Percentiles rank a stretch among this genome's conserved stretches.
Evolutionary conservation across 495 filamentous ascomycete genomes (phyloP).

Genomic region (Trichoderma erinaceum): DNA sequence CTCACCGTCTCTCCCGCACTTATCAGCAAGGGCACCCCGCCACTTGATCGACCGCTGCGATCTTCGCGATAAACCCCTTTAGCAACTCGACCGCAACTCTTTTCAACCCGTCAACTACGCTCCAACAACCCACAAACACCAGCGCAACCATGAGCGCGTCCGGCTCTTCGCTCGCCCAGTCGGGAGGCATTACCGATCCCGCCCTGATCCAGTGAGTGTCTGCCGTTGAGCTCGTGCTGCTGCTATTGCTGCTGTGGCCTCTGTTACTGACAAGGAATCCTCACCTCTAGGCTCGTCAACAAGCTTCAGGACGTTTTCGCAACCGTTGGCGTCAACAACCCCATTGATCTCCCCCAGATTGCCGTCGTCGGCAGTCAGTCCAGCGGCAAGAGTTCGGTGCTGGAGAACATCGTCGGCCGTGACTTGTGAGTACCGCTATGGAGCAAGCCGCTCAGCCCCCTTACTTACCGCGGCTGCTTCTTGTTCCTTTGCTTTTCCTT

Average conservation of each 20-base stretch:
- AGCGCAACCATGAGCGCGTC: slow-evolving; percentile 11
- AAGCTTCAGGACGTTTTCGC: slow-evolving; percentile 99
- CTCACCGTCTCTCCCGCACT: slow-evolving; percentile 8
- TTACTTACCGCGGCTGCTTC: slow-evolving; percentile 1
- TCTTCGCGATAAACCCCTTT: slow-evolving; percentile 9
- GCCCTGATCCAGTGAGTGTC: slow-evolving; percentile 50
- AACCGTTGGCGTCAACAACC: slow-evolving; percentile 97
- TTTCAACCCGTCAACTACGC: background rate
- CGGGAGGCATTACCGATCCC: slow-evolving; percentile 53
- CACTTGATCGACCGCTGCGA: background rate
- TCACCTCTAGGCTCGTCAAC: slow-evolving; percentile 75
- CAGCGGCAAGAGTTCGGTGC: slow-evolving; percentile 98
- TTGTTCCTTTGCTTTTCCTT: too few relatives aligned
- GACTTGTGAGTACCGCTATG: slow-evolving; percentile 70
- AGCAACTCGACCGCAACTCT: background rate
- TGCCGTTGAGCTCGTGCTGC: background rate
- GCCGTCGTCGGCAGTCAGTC: slow-evolving; percentile 98
- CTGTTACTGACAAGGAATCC: slow-evolving; percentile 25
- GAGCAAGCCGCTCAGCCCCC: slow-evolving; percentile 2
- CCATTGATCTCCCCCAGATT: slow-evolving; percentile 98
- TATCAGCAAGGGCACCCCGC: slow-evolving; percentile 8
- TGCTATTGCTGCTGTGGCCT: slow-evolving; percentile 4
- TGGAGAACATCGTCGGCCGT: slow-evolving; percentile 98
- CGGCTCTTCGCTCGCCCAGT: slow-evolving; percentile 29
- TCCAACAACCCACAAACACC: background rate